phyloP scores from a whole-genome alignment of 108 stramenopile species.

The Nitzschia sp. region DNA sequence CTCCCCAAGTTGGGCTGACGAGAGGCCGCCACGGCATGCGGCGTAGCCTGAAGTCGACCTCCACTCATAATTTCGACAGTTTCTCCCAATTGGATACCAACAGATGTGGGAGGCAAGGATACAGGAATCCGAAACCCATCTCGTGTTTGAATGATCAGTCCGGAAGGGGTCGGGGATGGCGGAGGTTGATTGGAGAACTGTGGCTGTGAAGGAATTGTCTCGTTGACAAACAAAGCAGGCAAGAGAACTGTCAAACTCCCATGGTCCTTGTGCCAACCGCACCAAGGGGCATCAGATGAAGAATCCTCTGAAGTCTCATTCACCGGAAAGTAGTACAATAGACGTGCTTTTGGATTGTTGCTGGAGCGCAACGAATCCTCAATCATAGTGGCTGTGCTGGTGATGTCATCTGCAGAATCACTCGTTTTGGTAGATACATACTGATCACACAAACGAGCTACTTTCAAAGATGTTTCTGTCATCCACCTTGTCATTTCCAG shows the following conservation, averaged over 20 bases:
- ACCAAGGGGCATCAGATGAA: constrained; percentile 62
- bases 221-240: constrained; percentile 76
- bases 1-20: constrained; percentile 5
- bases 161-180: constrained; percentile 12
- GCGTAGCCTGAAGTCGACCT: constrained; percentile 87
- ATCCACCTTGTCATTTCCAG: constrained; percentile 76
- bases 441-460: constrained; percentile 54
- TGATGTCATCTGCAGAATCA: background rate
- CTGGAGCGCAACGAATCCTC: constrained; percentile 5
- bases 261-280: constrained; percentile 91
- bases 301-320: constrained; percentile 6
- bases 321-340: constrained; percentile 90
- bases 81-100: constrained; percentile 91
- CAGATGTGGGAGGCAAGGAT: constrained; percentile 56
- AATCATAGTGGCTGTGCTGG: constrained; percentile 6
- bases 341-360: constrained; percentile 73
- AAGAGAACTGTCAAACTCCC: constrained; percentile 84
- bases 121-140: constrained; percentile 48
- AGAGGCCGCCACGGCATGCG: constrained; percentile 71
- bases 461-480: constrained; percentile 65
- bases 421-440: constrained; percentile 23
- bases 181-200: background rate
- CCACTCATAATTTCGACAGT: constrained; percentile 91
- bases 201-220: background rate
- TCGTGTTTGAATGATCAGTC: constrained; percentile 80